phyloP scores from a whole-genome alignment of 2,329 filamentous ascomycete species.

The Claviceps purpurea region DNA sequence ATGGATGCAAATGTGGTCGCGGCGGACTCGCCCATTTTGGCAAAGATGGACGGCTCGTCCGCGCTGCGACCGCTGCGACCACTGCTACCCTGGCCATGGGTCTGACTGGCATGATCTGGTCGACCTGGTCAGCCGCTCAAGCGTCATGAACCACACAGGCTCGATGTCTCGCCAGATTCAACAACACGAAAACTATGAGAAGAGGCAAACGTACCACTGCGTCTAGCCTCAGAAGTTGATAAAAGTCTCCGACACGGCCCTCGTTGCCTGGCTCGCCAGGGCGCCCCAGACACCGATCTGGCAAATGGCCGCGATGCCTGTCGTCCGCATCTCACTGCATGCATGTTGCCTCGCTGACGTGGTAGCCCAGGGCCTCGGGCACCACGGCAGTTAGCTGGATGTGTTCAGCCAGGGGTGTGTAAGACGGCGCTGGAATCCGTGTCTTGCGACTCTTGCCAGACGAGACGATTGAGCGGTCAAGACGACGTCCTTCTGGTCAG shows the following conservation, averaged over 20 bases:
- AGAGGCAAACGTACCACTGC: background rate
- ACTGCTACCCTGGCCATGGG: background rate
- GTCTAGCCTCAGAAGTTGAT: conserved; percentile 1
- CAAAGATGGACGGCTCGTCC: conserved; percentile 25
- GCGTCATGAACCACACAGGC: background rate
- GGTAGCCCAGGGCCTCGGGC: too few relatives aligned
- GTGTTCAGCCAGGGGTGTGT: too few relatives aligned
- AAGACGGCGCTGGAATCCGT: too few relatives aligned
- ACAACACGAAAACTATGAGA: background rate
- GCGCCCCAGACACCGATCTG: background rate
- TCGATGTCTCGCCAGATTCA: background rate
- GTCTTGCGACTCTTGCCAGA: too few relatives aligned
- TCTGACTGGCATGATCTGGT: background rate
- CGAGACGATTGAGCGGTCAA: too few relatives aligned
- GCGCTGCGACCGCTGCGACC: background rate
- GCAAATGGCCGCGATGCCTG: conserved; percentile 2
- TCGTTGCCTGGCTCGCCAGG: background rate
- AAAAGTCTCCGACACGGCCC: background rate
- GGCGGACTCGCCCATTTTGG: conserved; percentile 61
- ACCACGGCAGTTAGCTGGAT: too few relatives aligned
- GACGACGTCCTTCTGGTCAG: too few relatives aligned
- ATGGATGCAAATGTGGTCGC: conserved; percentile 67
- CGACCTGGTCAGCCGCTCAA: background rate
- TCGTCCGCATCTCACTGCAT: background rate
- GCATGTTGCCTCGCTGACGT: background rate